Evolutionary conservation across 1,284 basidiomycete genomes (phyloP), one percentile per base, ranked within the genome.

Genomic region (Ustilago hordei): DNA sequence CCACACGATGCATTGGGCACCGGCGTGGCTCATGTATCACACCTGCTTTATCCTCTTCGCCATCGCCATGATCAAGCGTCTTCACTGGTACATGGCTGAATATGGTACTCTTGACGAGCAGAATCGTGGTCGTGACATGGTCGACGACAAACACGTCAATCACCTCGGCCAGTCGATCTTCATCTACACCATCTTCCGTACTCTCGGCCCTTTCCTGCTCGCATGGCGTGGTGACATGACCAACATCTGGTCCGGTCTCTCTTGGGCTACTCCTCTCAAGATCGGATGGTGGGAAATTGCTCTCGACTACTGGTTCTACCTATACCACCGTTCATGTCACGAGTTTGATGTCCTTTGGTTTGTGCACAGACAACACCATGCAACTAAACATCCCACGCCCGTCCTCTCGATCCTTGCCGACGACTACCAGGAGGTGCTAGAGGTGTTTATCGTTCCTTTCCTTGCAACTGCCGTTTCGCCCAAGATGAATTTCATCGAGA

Each of bases 151-250:
- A 58, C 81, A 83, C 69, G 81, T 81, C 68, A 83, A 83, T 73
- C 81, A 82, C 62, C 74, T 83, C 48, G 81, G 81, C 15, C 78
- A 81, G 28, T 78, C 76, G 31, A 82, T 83, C 67, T 81, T 82
- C 60, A 81, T 83, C 67, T 83, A 83, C 78, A 83, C 81, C 66
- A 71, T 82, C 67, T 81, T 83, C 74, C 80, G 81, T 55, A 81
- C 79, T 9, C 68, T 83, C 9, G 80, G 57, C 0, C 81, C 81
- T 17, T 83, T 83, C 77, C 60, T 83, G 12, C 57, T 81, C 53
- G 74, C 76, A 4, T 83, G 81, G 81, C 64, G 81, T 23, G 80
- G 81, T 0, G 79, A 82, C 60, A 83, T 83, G 80, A 60, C 56
- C 57, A 81, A 79, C 60, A 53, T 73, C 43, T 79, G 72, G 60